Evolutionary conservation across 2,329 filamentous ascomycete species (phyloP).

Genomic region (Penicillium nordicum): DNA sequence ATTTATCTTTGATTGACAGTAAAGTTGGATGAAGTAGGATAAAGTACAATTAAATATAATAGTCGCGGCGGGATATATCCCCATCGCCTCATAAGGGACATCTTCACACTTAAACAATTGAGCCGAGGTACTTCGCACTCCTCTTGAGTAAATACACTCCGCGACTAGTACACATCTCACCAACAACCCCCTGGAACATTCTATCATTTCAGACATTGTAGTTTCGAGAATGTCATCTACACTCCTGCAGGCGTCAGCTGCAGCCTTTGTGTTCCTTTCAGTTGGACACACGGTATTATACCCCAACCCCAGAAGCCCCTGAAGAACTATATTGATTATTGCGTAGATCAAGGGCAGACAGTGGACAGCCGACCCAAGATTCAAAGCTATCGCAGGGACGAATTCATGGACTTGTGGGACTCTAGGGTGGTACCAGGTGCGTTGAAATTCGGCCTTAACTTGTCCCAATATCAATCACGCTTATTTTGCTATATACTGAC

Average conservation of each 20-base stretch:
- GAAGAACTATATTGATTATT: not conserved
- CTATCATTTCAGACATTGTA: not conserved
- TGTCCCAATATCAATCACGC: not conserved
- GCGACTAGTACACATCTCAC: not conserved
- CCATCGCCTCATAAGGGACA: not conserved
- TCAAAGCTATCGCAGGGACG: slow-evolving; percentile 22
- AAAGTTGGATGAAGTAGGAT: not conserved
- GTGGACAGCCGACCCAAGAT: slow-evolving; percentile 25
- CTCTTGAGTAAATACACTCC: not conserved
- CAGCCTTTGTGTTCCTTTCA: slow-evolving; percentile 19
- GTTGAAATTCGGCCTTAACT: not conserved
- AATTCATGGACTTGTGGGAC: slow-evolving; percentile 22
- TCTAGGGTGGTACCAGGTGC: slow-evolving; percentile 30
- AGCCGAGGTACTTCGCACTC: not conserved
- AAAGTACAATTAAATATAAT: not conserved
- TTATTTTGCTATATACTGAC: not conserved
- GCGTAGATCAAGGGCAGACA: slow-evolving; percentile 18
- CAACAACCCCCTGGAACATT: not conserved
- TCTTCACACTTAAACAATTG: not conserved
- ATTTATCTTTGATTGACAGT: not conserved
- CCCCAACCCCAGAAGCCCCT: not conserved
- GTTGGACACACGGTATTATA: slow-evolving; percentile 26
- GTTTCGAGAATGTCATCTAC: slow-evolving; percentile 6
- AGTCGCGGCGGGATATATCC: not conserved
- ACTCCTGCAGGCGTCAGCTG: slow-evolving; percentile 20